These are phyloP conservation scores for Volvox carteri DNA, from an alignment of 163 green algal species.

Conservation along the genomic window DNA sequence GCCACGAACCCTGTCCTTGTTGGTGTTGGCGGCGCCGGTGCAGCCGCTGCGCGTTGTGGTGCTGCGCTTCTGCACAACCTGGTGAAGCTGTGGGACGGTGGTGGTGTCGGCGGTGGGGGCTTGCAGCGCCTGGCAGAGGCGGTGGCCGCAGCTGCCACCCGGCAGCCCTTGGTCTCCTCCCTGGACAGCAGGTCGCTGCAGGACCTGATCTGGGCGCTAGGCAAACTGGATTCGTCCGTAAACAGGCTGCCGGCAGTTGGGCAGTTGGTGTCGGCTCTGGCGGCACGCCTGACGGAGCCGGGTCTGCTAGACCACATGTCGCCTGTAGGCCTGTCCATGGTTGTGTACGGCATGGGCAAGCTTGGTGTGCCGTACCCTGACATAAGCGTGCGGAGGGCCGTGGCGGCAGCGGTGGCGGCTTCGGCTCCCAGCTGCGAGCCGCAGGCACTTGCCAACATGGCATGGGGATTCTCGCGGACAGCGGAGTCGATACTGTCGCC, in stretches of 20 bases:
- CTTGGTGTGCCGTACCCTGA: constrained; percentile 17
- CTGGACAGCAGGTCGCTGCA: constrained; percentile 29
- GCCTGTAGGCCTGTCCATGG: constrained; percentile 38
- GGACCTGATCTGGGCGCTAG: constrained; percentile 48
- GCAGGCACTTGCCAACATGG: constrained; percentile 42
- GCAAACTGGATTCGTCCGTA: not conserved
- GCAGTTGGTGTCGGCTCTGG: constrained; percentile 18
- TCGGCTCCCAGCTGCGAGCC: constrained; percentile 3
- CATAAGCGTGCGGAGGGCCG: not conserved
- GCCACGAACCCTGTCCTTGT: too few species aligned
- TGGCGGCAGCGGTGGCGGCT: constrained; percentile 17
- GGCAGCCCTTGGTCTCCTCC: not conserved
- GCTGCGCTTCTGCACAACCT: constrained; percentile 13
- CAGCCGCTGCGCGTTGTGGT: not conserved
- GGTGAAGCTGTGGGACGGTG: constrained; percentile 12
- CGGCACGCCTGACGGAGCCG: constrained; percentile 22
- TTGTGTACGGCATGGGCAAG: constrained; percentile 52
- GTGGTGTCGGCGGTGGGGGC: not conserved
- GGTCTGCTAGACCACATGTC: constrained; percentile 28
- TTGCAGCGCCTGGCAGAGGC: not conserved
- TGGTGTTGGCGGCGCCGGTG: not conserved
- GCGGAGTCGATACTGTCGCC: not conserved
- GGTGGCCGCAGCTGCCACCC: not conserved
- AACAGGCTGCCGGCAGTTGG: not conserved
- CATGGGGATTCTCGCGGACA: constrained; percentile 30